Conservation (phyloP, 176 grass and related monocot species). For the Oryza meyeriana region DNA sequence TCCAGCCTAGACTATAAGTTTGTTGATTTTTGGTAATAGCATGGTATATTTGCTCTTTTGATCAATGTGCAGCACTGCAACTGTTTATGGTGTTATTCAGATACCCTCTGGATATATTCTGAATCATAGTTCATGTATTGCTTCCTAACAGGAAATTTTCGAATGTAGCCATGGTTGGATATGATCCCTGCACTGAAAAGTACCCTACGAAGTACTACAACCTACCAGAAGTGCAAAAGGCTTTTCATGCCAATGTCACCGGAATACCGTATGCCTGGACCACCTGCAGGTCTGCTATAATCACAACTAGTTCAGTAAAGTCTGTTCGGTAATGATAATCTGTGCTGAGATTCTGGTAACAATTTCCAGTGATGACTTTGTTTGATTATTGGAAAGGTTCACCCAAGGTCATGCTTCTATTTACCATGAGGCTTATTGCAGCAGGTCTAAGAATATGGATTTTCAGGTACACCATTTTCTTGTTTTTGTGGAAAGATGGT, state of each 20-base stretch:
- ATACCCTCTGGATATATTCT: neutral
- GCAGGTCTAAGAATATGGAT: slow-evolving; percentile 74
- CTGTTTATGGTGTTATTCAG: neutral
- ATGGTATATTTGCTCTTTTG: neutral
- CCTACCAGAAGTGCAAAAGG: slow-evolving; percentile 74
- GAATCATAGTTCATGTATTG: neutral
- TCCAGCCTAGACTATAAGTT: neutral
- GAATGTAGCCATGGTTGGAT: slow-evolving; percentile 80
- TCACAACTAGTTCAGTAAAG: neutral
- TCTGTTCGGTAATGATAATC: neutral
- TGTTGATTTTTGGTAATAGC: neutral
- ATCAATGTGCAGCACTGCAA: neutral
- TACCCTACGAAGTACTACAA: slow-evolving; percentile 84
- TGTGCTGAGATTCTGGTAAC: neutral
- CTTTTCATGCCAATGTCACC: slow-evolving; percentile 79
- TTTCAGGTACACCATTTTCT: slow-evolving; percentile 57
- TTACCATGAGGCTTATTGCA: slow-evolving; percentile 68
- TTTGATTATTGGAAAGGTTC: slow-evolving; percentile 63
- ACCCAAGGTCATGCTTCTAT: slow-evolving; percentile 72
- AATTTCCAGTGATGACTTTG: slow-evolving; percentile 42
- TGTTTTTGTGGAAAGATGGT: neutral
- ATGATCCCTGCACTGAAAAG: slow-evolving; percentile 84
- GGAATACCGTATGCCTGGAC: slow-evolving; percentile 61
- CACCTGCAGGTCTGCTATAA: slow-evolving; percentile 64
- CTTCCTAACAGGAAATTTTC: slow-evolving; percentile 11